phyloP scores from a whole-genome alignment of 2,329 filamentous ascomycete genomes.

The Periconia macrospinosa region DNA sequence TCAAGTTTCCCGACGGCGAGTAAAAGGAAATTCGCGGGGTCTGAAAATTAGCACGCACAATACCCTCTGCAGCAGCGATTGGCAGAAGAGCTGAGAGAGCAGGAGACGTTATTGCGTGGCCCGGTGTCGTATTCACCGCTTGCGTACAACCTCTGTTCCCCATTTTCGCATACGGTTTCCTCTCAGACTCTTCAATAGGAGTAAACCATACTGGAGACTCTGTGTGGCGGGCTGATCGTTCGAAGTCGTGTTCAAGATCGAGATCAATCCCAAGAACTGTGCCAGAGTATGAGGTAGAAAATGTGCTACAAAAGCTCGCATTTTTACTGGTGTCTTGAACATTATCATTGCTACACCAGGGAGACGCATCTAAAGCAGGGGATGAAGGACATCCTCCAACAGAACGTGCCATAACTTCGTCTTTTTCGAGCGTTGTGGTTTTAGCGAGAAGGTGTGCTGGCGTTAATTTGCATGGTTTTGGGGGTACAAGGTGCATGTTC shows the following conservation, averaged over 20 bases:
- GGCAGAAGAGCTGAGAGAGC: conserved; percentile 41
- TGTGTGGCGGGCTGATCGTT: conserved; percentile 14
- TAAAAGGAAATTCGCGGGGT: conserved; percentile 35
- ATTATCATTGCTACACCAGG: conserved; percentile 18
- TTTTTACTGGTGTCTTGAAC: conserved; percentile 24
- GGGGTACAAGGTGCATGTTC: conserved; percentile 17
- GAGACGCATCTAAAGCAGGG: conserved; percentile 21
- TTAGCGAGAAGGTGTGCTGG: conserved; percentile 13
- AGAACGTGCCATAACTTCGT: conserved; percentile 2
- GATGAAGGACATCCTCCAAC: conserved; percentile 20
- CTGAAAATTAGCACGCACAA: conserved; percentile 30
- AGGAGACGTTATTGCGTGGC: conserved; percentile 30
- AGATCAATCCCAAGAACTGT: conserved; percentile 39
- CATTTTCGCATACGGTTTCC: neutral
- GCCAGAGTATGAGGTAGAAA: conserved; percentile 38
- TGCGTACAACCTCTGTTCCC: neutral
- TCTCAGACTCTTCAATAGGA: conserved; percentile 5
- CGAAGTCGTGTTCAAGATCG: conserved; percentile 30
- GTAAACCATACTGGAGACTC: conserved; percentile 27
- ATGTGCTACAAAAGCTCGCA: conserved; percentile 37
- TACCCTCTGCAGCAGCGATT: conserved; percentile 41
- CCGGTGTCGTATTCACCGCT: neutral
- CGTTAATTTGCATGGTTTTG: conserved; percentile 25
- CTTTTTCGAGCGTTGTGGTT: conserved; percentile 12
- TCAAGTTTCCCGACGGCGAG: conserved; percentile 39